Conservation (phyloP, 2,329 filamentous ascomycete genomes). For the Acrodontium crateriforme region DNA sequence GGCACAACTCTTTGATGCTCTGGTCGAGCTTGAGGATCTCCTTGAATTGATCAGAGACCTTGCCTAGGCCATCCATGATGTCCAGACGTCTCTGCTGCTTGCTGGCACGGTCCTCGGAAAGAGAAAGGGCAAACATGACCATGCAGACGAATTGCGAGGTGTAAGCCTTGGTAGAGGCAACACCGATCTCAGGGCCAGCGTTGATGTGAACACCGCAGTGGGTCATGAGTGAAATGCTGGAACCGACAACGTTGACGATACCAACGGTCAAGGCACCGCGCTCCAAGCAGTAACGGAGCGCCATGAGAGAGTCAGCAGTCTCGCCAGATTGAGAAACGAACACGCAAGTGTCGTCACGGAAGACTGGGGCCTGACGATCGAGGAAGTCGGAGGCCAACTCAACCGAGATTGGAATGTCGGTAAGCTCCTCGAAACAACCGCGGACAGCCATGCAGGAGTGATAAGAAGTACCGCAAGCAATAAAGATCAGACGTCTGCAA, state of each 20-base stretch:
- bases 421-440: slow-evolving; percentile 93
- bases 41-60: slow-evolving; percentile 83
- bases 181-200: slow-evolving; percentile 95
- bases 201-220: slow-evolving; percentile 99
- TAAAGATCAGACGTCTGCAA: slow-evolving; percentile 95
- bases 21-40: slow-evolving; percentile 82
- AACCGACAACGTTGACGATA: slow-evolving; percentile 97
- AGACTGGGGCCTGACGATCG: slow-evolving; percentile 89
- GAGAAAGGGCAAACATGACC: slow-evolving; percentile 97
- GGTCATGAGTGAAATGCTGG: slow-evolving; percentile 94
- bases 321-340: slow-evolving; percentile 98
- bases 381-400: slow-evolving; percentile 97
- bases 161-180: slow-evolving; percentile 98
- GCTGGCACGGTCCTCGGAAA: slow-evolving; percentile 91
- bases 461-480: slow-evolving; percentile 95
- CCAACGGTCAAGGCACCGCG: slow-evolving; percentile 92
- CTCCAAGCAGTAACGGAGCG: slow-evolving; percentile 94
- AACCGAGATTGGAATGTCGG: slow-evolving; percentile 93
- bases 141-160: slow-evolving; percentile 99
- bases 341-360: slow-evolving; percentile 97
- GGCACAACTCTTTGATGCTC: slow-evolving; percentile 86
- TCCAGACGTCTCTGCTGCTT: slow-evolving; percentile 85
- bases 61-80: slow-evolving; percentile 85
- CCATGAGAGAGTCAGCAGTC: slow-evolving; percentile 94
- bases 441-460: slow-evolving; percentile 99